phyloP scores from a whole-genome alignment of 768 basidiomycete genomes.

The Amanita exitialis region DNA sequence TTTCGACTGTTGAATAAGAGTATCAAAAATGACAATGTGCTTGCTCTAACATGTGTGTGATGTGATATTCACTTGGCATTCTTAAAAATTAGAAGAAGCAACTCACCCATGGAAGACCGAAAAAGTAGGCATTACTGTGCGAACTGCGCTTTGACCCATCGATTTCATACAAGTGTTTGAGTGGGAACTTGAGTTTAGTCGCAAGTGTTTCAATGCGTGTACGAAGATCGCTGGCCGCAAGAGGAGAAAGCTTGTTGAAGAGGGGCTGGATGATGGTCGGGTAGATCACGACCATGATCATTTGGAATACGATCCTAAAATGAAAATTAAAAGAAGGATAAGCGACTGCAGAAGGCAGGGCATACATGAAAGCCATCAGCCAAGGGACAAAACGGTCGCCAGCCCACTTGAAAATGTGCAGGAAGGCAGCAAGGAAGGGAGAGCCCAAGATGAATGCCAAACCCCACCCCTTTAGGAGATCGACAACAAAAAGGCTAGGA shows the following conservation, averaged over 20 bases:
- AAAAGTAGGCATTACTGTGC: constrained; percentile 98
- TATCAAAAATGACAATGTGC: constrained; percentile 96
- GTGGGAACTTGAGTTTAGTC: constrained; percentile 77
- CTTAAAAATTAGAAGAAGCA: background rate
- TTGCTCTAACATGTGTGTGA: constrained; percentile 46
- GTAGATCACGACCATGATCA: constrained; percentile 75
- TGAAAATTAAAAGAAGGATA: background rate
- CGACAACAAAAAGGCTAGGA: constrained; percentile 59
- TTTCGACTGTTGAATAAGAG: constrained; percentile 84
- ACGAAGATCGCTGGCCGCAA: constrained; percentile 69
- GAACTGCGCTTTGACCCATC: constrained; percentile 94
- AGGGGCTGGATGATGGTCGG: constrained; percentile 88
- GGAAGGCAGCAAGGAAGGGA: constrained; percentile 81
- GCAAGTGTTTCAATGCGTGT: constrained; percentile 72
- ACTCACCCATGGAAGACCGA: constrained; percentile 86
- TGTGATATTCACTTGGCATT: background rate
- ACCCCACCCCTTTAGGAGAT: constrained; percentile 73
- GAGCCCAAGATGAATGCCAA: constrained; percentile 64
- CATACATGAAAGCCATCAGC: constrained; percentile 88
- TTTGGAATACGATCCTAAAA: constrained; percentile 67
- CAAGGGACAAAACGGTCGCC: constrained; percentile 89
- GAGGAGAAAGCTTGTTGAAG: constrained; percentile 94
- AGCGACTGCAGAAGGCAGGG: constrained; percentile 6
- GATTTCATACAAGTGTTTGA: constrained; percentile 93
- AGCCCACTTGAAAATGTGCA: constrained; percentile 88